Conservation (phyloP, 257 asterid species). For the Coffea eugenioides region DNA sequence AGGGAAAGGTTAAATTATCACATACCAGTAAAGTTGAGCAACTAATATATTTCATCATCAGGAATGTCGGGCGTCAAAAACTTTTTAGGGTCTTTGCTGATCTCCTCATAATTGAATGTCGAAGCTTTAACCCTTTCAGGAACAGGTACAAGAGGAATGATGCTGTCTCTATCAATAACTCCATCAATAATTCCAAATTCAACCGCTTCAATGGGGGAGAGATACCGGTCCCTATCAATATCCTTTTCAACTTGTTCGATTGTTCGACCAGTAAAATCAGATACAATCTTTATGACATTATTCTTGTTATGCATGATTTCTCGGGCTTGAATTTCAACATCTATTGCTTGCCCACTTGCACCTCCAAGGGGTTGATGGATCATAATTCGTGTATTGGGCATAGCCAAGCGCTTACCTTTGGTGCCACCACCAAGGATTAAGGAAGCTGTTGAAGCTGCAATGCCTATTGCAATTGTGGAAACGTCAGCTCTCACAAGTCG, state of each 20-base stretch:
- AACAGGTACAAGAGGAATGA: constrained; percentile 75
- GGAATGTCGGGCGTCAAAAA: constrained; percentile 76
- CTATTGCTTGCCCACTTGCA: constrained; percentile 85
- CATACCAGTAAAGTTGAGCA: constrained; percentile 34
- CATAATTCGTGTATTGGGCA: constrained; percentile 96
- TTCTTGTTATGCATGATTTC: constrained; percentile 83
- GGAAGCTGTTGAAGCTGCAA: constrained; percentile 93
- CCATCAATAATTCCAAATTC: constrained; percentile 92
- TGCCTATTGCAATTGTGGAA: constrained; percentile 81
- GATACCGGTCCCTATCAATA: constrained; percentile 86
- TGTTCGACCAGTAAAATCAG: constrained; percentile 71
- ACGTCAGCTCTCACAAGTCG: constrained; percentile 69
- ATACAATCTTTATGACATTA: constrained; percentile 57
- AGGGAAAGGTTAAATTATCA: neutral
- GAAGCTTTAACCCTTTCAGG: constrained; percentile 75
- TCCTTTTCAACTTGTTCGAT: constrained; percentile 84
- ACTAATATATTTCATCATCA: constrained; percentile 78
- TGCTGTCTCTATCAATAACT: constrained; percentile 76
- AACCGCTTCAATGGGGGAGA: constrained; percentile 95
- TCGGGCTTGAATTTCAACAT: constrained; percentile 88
- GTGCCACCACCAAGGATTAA: constrained; percentile 93
- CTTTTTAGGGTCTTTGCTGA: constrained; percentile 49
- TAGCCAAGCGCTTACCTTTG: constrained; percentile 89
- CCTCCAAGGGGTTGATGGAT: constrained; percentile 95
- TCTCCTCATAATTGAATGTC: constrained; percentile 53